Conservation (phyloP, 192 early-diverging fungal genomes). For the Geosiphon pyriformis region DNA sequence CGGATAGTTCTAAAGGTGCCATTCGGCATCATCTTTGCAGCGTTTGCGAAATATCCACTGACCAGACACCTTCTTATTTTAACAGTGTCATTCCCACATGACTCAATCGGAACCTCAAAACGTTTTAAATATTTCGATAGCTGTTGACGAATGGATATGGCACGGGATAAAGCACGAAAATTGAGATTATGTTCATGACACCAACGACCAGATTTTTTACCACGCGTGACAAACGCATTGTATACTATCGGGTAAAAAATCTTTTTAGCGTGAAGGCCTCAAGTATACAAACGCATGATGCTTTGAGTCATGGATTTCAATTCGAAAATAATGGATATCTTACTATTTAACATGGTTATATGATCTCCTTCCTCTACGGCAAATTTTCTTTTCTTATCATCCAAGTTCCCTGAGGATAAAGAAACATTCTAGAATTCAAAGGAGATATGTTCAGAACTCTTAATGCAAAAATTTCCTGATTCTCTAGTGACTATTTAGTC, state of each 20-base stretch:
- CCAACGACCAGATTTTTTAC: slow-evolving; percentile 63
- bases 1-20: slow-evolving; percentile 63
- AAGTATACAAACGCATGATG: too few relatives aligned
- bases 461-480: too few relatives aligned
- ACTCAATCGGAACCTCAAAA: slow-evolving; percentile 23
- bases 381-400: slow-evolving; percentile 63
- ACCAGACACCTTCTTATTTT: slow-evolving; percentile 64
- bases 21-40: slow-evolving; percentile 60
- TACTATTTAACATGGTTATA: slow-evolving; percentile 50
- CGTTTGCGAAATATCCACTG: slow-evolving; percentile 71
- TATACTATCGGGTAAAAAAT: slow-evolving; percentile 60
- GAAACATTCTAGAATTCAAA: slow-evolving; percentile 47
- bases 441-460: too few relatives aligned
- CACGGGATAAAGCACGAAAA: slow-evolving; percentile 74
- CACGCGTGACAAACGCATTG: slow-evolving; percentile 57
- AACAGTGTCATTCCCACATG: slow-evolving; percentile 20
- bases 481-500: neutral
- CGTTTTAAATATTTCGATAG: slow-evolving; percentile 63
- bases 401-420: slow-evolving; percentile 31
- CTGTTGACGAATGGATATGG: slow-evolving; percentile 83
- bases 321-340: neutral
- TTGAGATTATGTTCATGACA: slow-evolving; percentile 78
- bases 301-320: neutral
- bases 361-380: slow-evolving; percentile 73
- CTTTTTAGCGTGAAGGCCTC: slow-evolving; percentile 7